Conservation (phyloP, 1,284 basidiomycete species). For the Cryptococcus wingfieldii region DNA sequence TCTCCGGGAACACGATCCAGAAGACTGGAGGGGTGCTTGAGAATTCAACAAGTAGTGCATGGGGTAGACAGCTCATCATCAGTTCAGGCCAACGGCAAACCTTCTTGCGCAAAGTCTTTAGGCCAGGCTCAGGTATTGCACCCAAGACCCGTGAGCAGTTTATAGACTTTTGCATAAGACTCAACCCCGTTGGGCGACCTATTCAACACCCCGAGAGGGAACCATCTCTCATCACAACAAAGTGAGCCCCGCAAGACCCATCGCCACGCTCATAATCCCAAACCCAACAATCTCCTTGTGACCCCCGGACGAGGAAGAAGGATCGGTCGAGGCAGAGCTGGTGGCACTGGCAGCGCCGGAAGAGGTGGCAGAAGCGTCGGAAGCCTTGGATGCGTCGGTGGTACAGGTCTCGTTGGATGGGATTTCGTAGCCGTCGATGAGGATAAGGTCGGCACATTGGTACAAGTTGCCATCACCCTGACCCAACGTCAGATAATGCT, state of each 20-base stretch:
- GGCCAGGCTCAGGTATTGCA: too few species aligned
- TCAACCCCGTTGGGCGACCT: too few species aligned
- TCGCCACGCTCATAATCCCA: constrained; percentile 4
- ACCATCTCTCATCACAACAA: constrained; percentile 1
- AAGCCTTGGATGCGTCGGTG: constrained; percentile 5
- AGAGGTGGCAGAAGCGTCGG: constrained; percentile 7
- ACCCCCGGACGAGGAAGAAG: constrained; percentile 5
- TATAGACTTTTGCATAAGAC: too few species aligned
- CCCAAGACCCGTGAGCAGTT: too few species aligned
- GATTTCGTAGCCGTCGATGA: constrained; percentile 54
- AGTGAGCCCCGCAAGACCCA: constrained; percentile 9
- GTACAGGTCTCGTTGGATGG: constrained; percentile 53
- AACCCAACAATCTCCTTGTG: constrained; percentile 2
- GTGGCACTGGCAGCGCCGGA: background rate
- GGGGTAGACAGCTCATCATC: too few species aligned
- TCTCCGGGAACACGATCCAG: too few species aligned
- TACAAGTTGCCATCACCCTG: constrained; percentile 65
- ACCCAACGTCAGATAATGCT: background rate
- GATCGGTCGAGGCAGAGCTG: constrained; percentile 1
- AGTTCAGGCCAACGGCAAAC: too few species aligned
- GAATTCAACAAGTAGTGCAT: too few species aligned
- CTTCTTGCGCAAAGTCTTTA: too few species aligned
- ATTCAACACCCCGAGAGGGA: too few species aligned
- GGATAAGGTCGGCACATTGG: constrained; percentile 70
- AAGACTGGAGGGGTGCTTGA: too few species aligned